Conservation (phyloP, 495 filamentous ascomycete genomes). For the Lophiostoma macrostomum region DNA sequence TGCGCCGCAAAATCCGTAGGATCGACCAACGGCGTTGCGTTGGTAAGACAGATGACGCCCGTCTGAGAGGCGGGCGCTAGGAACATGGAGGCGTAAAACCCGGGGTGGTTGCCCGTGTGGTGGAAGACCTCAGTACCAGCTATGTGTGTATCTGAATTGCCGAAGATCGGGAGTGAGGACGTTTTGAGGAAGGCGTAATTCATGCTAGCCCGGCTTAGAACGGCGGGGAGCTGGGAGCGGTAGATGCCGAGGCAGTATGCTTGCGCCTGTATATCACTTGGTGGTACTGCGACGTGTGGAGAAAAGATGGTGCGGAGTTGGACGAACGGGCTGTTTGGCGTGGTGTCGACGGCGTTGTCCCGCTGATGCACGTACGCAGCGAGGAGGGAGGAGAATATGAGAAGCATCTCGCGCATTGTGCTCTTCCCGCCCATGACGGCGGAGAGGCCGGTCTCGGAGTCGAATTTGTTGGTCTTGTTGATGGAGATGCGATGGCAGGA, state of each 20-base stretch:
- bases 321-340: slow-evolving; percentile 5
- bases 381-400: slow-evolving; percentile 7
- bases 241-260: slow-evolving; percentile 11
- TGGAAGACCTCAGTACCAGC: slow-evolving; percentile 6
- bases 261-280: neutral
- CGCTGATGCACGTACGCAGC: slow-evolving; percentile 12
- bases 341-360: slow-evolving; percentile 3
- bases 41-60: slow-evolving; percentile 1
- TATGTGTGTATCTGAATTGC: neutral
- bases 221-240: slow-evolving; percentile 5
- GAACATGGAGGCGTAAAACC: neutral
- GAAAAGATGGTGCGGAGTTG: slow-evolving; percentile 12
- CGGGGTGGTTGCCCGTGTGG: slow-evolving; percentile 1
- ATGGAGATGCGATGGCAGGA: neutral
- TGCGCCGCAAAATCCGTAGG: slow-evolving; percentile 9
- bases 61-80: neutral
- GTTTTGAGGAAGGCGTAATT: neutral
- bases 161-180: neutral
- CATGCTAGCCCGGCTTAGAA: neutral
- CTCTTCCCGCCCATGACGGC: slow-evolving; percentile 8
- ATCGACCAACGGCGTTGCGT: slow-evolving; percentile 5
- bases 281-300: slow-evolving; percentile 4
- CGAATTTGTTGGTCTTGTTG: neutral
- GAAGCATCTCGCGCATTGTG: neutral
- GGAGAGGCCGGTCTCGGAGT: slow-evolving; percentile 1